Evolutionary conservation across 805 yeast species (phyloP), one percentile per base, ranked within the genome.

Genomic region (Candida sonorensis): DNA sequence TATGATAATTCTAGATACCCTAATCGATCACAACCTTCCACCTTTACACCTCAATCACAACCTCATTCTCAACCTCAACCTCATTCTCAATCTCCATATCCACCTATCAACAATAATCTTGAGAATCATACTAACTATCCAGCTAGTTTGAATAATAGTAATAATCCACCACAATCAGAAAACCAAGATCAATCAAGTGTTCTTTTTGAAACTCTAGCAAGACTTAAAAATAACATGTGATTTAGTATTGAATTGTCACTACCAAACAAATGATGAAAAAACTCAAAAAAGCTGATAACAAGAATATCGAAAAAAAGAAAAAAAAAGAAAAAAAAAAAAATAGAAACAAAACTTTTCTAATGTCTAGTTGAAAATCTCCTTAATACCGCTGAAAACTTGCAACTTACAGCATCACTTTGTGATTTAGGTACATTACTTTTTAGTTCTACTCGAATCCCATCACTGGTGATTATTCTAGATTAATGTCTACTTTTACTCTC

Each of bases 161-260:
- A 18, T 33, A 32, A 24, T 36, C n/a, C n/a, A n/a, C n/a, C n/a
- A n/a, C n/a, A n/a, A n/a, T n/a, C 27, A 26, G 27, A 24, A 33
- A 42, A 38, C 27, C 43, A 47, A 30, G 57, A 52, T 29, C 51
- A 54, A 36, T 39, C 68, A 38, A 44, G 50, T 45, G 53, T 51
- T 50, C 38, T 59, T 10, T 52, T 57, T 31, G 64, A 59, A 24
- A 59, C 64, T 23, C 44, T 59, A 29, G 62, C 64, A 14, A 53
- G 64, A 41, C 44, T 59, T 25, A 55, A 57, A 41, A 57, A 59
- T 36, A 59, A 57, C 48, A 61, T 45, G 54, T 58, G 52, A 40
- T 38, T 9, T 14, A 12, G 10, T 19, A 24, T 20, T 10, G 22
- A 21, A 8, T 8, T 19, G 7, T 19, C 10, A 19, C n/a, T n/a